phyloP scores from a whole-genome alignment of 129 eudicot genomes.

The Artemisia annua region DNA sequence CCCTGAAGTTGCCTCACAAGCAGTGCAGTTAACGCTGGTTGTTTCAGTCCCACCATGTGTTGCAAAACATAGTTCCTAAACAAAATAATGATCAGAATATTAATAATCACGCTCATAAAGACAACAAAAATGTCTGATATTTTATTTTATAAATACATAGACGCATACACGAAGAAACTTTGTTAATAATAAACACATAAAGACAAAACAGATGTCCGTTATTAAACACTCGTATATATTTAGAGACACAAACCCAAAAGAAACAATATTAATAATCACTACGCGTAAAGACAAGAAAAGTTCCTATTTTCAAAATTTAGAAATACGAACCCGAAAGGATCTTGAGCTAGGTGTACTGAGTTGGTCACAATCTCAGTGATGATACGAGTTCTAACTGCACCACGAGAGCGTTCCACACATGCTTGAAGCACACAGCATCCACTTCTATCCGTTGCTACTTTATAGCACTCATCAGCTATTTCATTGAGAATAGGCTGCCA shows the following conservation, averaged over 20 bases:
- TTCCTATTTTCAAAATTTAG: not conserved
- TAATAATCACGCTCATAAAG: not conserved
- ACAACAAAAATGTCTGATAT: not conserved
- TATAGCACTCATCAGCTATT: constrained; percentile 53
- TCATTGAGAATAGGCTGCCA: constrained; percentile 60
- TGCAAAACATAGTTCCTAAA: constrained; percentile 79
- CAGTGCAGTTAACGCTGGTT: constrained; percentile 44
- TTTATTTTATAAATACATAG: not conserved
- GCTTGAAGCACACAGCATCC: constrained; percentile 81
- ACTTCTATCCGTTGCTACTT: constrained; percentile 57
- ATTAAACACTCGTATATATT: no score
- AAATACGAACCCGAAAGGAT: constrained; percentile 75
- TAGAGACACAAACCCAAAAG: no score
- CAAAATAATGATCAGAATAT: not conserved
- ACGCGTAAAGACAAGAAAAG: not conserved
- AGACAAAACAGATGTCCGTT: no score
- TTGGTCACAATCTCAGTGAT: constrained; percentile 42
- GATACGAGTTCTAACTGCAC: constrained; percentile 45
- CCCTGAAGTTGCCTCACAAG: constrained; percentile 55
- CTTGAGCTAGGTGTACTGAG: constrained; percentile 57
- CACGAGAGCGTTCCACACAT: constrained; percentile 53
- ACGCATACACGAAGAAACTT: no score
- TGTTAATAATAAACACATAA: no score
- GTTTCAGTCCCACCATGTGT: constrained; percentile 54
- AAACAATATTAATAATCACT: not conserved